phyloP scores from a whole-genome alignment of 192 early-diverging fungal genomes.

The Podochytrium sp. region DNA sequence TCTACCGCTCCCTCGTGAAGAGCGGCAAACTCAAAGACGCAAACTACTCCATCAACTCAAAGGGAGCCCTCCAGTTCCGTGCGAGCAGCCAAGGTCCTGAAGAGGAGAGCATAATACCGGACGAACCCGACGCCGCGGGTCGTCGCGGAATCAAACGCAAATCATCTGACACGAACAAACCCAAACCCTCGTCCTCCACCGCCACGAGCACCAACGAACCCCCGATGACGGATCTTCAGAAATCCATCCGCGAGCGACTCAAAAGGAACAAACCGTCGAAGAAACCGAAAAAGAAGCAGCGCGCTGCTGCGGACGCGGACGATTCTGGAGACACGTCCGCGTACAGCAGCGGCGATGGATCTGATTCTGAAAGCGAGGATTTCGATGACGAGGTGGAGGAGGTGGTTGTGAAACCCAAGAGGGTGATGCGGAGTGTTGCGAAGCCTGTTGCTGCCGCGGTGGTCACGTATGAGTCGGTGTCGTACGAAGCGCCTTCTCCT shows the following conservation, averaged over 20 bases:
- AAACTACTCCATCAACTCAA: slow-evolving; percentile 90
- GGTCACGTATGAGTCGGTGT: too few relatives aligned
- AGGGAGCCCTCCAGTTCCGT: slow-evolving; percentile 88
- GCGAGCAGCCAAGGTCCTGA: slow-evolving; percentile 88
- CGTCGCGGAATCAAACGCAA: slow-evolving; percentile 4
- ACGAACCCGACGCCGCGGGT: slow-evolving; percentile 58
- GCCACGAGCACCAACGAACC: too few relatives aligned
- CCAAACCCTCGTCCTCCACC: too few relatives aligned
- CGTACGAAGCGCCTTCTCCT: too few relatives aligned
- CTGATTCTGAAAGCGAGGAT: neutral
- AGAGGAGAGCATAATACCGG: slow-evolving; percentile 78
- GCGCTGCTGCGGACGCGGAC: too few relatives aligned
- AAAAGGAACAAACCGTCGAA: neutral
- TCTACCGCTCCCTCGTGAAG: slow-evolving; percentile 89
- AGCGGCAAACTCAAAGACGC: slow-evolving; percentile 85
- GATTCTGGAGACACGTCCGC: neutral
- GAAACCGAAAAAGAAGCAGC: neutral
- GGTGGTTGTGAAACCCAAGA: neutral
- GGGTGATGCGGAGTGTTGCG: too few relatives aligned
- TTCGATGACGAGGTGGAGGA: neutral
- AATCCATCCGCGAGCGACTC: neutral
- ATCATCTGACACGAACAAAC: neutral
- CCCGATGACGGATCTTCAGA: neutral
- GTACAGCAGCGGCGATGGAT: too few relatives aligned
- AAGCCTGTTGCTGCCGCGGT: too few relatives aligned